Evolutionary conservation across 768 basidiomycete genomes (phyloP), one percentile per base, ranked within the genome.

Genomic region (Phaffia australis): DNA sequence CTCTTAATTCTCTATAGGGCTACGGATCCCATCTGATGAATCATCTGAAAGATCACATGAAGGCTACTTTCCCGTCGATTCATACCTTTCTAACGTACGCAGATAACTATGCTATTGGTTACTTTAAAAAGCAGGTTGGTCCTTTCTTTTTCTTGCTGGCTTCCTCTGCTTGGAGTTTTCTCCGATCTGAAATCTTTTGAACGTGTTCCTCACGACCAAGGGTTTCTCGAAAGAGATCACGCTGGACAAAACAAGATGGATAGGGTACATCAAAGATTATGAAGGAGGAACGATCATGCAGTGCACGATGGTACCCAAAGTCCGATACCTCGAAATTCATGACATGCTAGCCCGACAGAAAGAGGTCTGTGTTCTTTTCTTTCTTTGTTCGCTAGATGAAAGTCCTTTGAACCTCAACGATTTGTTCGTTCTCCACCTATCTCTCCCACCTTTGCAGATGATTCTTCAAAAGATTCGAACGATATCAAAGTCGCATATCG

Each of bases 271-370:
- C 84, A 99, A 98, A 76, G 95, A 99, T 75, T 99, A 99, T 77
- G 95, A 99, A 76, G 94, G 94, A 50, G 93, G 90, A 21, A 99
- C 94, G 55, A 91, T 98, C 78, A 97, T 99, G 93, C 89, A 93
- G 79, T 99, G 95, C 74, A 87, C 87, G 7, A 87, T 99, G 88
- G 77, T 99, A n/a, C 84, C 82, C 60, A 89, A 88, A 74, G 84
- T 98, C 69, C 84, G 91, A 74, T 99, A 98, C 73, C 81, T 93
- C 68, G 81, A 87, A 71, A 90, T 89, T 68, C 80, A 83, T 35
- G 83, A 83, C 63, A 84, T 87, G 69, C 79, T 97, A 64, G 79
- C 83, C 4, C 80, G 79, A 68, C 95, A 99, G 77, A 87, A 90
- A 73, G 90, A 92, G 71, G 80, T 64, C 78, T 69, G 76, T 70